These are phyloP conservation scores for Pythium rishiriense DNA, from an alignment of 352 stramenopile genomes.

Conservation along the genomic window DNA sequence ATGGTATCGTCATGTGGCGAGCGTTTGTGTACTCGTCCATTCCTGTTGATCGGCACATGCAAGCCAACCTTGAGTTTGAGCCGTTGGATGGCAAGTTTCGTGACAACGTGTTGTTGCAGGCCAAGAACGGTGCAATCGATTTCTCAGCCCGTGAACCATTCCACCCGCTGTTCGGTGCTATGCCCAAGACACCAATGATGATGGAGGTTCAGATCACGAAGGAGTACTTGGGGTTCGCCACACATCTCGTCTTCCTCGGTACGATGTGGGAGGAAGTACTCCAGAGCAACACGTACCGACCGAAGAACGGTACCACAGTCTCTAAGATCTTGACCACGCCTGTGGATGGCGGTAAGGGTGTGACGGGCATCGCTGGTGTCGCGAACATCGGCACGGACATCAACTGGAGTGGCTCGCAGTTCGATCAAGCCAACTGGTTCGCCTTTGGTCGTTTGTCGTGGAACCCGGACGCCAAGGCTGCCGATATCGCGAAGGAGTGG, in stretches of 20 bases:
- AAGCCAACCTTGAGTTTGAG: slow-evolving; percentile 2
- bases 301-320: not conserved
- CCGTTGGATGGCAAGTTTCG: slow-evolving; percentile 1
- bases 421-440: slow-evolving; percentile 3
- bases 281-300: slow-evolving; percentile 1
- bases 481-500: slow-evolving; percentile 1
- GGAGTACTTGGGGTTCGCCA: slow-evolving; percentile 3
- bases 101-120: slow-evolving; percentile 1
- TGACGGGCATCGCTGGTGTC: not conserved
- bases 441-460: slow-evolving; percentile 2
- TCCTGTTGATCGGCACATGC: not conserved
- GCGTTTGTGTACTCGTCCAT: not conserved
- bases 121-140: slow-evolving; percentile 1
- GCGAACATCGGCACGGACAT: slow-evolving; percentile 1
- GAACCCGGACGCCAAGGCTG: not conserved
- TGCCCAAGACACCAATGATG: not conserved
- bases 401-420: slow-evolving; percentile 3
- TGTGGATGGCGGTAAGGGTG: not conserved
- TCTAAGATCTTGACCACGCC: not conserved
- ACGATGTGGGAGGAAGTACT: not conserved
- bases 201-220: not conserved
- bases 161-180: not conserved
- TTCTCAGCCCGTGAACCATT: not conserved
- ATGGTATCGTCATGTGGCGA: slow-evolving; percentile 1
- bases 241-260: not conserved